Evolutionary conservation across 768 basidiomycete species (phyloP).

Genomic region (Grammothele lineata): DNA sequence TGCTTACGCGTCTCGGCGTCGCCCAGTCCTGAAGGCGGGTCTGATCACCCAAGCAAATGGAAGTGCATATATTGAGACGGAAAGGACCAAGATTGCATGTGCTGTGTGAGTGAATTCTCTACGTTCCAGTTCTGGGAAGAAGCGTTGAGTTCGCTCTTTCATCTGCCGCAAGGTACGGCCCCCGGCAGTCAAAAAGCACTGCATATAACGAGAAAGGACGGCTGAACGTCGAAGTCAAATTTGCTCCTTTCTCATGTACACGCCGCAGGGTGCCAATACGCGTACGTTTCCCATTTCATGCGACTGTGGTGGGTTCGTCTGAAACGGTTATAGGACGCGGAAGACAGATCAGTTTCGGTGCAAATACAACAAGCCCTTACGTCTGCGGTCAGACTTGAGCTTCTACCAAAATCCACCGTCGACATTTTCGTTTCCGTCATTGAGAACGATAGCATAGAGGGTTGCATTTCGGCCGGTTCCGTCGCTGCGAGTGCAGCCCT

Average conservation of each 20-base stretch:
- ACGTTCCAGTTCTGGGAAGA: conserved; percentile 9
- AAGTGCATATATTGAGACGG: conserved; percentile 94
- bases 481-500: conserved; percentile 88
- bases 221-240: conserved; percentile 95
- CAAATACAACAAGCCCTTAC: conserved; percentile 83
- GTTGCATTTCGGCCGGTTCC: conserved; percentile 80
- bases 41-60: conserved; percentile 93
- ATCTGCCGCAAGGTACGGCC: conserved; percentile 58
- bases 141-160: not conserved
- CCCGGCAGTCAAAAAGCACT: conserved; percentile 76
- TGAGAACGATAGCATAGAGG: conserved; percentile 89
- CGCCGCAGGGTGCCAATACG: conserved; percentile 79
- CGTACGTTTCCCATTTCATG: conserved; percentile 42
- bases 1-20: conserved; percentile 2
- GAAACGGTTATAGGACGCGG: conserved; percentile 67
- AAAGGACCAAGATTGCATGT: conserved; percentile 89
- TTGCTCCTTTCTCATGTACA: conserved; percentile 86
- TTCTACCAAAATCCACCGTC: conserved; percentile 90
- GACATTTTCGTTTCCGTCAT: conserved; percentile 89
- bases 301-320: not conserved
- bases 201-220: conserved; percentile 84
- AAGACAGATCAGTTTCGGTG: conserved; percentile 81
- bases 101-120: conserved; percentile 68
- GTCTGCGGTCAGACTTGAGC: conserved; percentile 80
- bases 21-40: conserved; percentile 80